These are phyloP conservation scores for Haberlea rhodopensis DNA, from an alignment of 257 asterid genomes.

Conservation along the genomic window DNA sequence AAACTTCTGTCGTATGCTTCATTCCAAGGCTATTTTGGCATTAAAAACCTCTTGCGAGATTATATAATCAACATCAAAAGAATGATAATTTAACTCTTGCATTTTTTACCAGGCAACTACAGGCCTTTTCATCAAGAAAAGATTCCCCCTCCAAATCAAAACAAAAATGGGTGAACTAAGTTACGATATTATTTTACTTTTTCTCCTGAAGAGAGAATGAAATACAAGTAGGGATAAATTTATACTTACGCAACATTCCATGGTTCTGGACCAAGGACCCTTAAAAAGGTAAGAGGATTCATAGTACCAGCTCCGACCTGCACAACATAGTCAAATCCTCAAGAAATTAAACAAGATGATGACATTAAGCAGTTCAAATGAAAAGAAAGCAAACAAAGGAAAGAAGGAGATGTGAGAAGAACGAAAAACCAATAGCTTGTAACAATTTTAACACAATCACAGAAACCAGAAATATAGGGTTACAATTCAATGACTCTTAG, in stretches of 20 bases:
- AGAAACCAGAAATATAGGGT: not conserved
- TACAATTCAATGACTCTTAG: not conserved
- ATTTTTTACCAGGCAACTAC: not conserved
- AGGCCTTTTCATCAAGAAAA: not conserved
- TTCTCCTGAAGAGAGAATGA: not conserved
- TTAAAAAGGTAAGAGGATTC: conserved; percentile 91
- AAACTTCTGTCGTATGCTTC: too few species aligned
- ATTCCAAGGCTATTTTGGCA: conserved; percentile 9
- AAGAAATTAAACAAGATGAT: conserved; percentile 25
- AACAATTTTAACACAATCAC: conserved; percentile 13
- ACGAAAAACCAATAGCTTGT: not conserved
- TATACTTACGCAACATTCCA: conserved; percentile 97
- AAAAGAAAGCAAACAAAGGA: not conserved
- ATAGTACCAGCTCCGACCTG: conserved; percentile 99
- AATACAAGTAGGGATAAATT: conserved; percentile 15
- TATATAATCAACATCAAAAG: not conserved
- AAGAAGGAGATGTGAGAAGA: not conserved
- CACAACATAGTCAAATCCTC: conserved; percentile 32
- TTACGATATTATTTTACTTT: not conserved
- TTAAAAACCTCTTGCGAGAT: not conserved
- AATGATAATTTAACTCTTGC: not conserved
- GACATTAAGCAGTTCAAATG: conserved; percentile 6
- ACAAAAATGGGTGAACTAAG: not conserved
- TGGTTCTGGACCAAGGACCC: conserved; percentile 99
- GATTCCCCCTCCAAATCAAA: conserved; percentile 8